Percentiles rank a stretch among this genome's conserved stretches.
phyloP scores from a whole-genome alignment of 176 grass and related monocot species.

The Rhynchospora pubera region DNA sequence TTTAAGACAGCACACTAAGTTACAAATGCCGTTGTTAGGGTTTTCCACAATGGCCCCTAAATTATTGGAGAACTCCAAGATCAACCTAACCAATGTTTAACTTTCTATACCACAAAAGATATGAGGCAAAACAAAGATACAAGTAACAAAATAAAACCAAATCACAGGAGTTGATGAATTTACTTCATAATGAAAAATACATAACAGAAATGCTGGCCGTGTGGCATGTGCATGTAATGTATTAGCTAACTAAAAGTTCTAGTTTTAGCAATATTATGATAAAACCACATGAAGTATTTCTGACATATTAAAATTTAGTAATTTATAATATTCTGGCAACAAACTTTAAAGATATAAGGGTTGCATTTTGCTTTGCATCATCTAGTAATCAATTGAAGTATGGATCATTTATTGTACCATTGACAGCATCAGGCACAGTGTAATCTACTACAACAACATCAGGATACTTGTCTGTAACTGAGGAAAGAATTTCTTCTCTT shows the following conservation, averaged over 20 bases:
- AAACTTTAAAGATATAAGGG: background rate
- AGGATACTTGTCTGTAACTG: slow-evolving; percentile 50
- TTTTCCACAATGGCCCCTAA: background rate
- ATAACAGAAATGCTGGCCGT: background rate
- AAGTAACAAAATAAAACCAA: background rate
- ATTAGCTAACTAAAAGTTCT: too few species aligned
- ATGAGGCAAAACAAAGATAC: background rate
- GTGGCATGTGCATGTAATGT: background rate
- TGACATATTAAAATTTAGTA: background rate
- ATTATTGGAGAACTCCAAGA: background rate
- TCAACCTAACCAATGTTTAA: background rate
- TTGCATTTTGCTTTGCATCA: background rate
- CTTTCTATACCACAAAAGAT: background rate
- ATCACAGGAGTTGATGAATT: background rate
- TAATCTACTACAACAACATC: slow-evolving; percentile 83
- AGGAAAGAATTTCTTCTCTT: slow-evolving; percentile 56
- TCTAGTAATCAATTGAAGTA: background rate
- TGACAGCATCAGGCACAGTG: slow-evolving; percentile 87
- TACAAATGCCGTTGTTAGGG: background rate
- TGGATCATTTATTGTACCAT: slow-evolving; percentile 30
- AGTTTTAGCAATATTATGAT: too few species aligned
- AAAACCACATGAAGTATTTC: too few species aligned
- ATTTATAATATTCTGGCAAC: background rate
- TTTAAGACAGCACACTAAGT: background rate
- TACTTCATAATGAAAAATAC: background rate